Evolutionary conservation across 306 rosid species (phyloP).

Genomic region (Begonia masoniana): DNA sequence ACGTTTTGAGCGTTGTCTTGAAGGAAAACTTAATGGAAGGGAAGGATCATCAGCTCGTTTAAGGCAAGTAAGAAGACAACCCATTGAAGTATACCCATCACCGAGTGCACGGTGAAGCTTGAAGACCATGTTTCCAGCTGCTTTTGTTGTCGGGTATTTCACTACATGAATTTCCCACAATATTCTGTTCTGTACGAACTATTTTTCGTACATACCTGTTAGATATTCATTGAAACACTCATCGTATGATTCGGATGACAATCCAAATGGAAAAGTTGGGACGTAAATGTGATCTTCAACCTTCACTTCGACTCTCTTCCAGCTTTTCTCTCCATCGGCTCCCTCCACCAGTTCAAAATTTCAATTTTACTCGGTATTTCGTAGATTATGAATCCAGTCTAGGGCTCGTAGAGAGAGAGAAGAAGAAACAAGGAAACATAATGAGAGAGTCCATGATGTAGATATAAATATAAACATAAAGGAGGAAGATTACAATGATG

Average conservation of each 20-base stretch:
- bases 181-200: slow-evolving; percentile 13
- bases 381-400: too few species aligned
- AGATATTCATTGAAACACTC: slow-evolving; percentile 22
- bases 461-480: background rate
- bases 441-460: background rate
- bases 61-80: slow-evolving; percentile 44
- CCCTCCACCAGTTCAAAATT: too few species aligned
- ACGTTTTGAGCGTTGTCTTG: slow-evolving; percentile 7
- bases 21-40: slow-evolving; percentile 45
- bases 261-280: too few species aligned
- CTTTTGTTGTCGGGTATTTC: slow-evolving; percentile 29
- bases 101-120: slow-evolving; percentile 57
- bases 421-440: too few species aligned
- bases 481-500: slow-evolving; percentile 25
- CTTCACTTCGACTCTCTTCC: too few species aligned
- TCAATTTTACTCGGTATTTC: too few species aligned
- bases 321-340: too few species aligned
- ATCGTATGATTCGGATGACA: slow-evolving; percentile 16
- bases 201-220: slow-evolving; percentile 16
- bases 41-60: slow-evolving; percentile 35
- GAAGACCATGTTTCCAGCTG: slow-evolving; percentile 23
- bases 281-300: too few species aligned
- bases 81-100: slow-evolving; percentile 57
- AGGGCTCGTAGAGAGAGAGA: too few species aligned
- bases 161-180: slow-evolving; percentile 44